Base-by-base conservation (phyloP, 108 stramenopile species). In the Pseudonitzschia delicatissima region DNA sequence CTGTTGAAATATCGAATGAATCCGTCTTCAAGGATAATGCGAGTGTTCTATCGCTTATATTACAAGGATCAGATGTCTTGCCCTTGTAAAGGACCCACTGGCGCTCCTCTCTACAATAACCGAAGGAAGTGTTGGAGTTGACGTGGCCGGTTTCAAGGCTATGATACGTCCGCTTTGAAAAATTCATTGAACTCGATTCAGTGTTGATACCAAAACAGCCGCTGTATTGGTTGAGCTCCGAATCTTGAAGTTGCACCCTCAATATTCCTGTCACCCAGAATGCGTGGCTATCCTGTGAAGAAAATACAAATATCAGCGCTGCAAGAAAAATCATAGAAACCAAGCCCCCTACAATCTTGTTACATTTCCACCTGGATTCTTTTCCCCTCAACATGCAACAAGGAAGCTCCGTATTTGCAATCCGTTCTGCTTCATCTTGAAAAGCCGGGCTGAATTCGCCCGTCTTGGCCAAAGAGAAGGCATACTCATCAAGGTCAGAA, bases 371-470 rank as follows among this genome's bases (percentile, higher is more conserved):
- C n/a, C n/a, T n/a, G n/a, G n/a, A n/a, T n/a, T n/a, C n/a, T n/a
- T n/a, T n/a, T 55, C 32, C 17, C 26, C 27, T 31, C 6, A 27
- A 32, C 29, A 55, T 32, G 15, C 53, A 55, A 4, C 15, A 6
- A 7, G 53, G 53, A 32, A 55, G 29, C 7, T 31, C 31, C 32
- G n/a, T 27, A 8, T 55, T 28, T 17, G 12, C 12, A 28, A 55
- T 55, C 8, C 53, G 53, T 28, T 55, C 31, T 33, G 33, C 53
- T 34, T 55, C 53, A 2, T 25, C 53, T 55, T 55, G 29, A 11
- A 55, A 27, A 4, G 28, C 31, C 4, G 31, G 31, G 6, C 53
- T 29, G 31, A 31, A 55, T 34, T 28, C 31, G n/a, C 53, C 53
- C 11, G 8, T 6, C 11, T 28, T 2, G 53, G 32, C 32, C 29